Evolutionary conservation across 495 filamentous ascomycete genomes (phyloP).

Genomic region (Annulohypoxylon maeteangense): DNA sequence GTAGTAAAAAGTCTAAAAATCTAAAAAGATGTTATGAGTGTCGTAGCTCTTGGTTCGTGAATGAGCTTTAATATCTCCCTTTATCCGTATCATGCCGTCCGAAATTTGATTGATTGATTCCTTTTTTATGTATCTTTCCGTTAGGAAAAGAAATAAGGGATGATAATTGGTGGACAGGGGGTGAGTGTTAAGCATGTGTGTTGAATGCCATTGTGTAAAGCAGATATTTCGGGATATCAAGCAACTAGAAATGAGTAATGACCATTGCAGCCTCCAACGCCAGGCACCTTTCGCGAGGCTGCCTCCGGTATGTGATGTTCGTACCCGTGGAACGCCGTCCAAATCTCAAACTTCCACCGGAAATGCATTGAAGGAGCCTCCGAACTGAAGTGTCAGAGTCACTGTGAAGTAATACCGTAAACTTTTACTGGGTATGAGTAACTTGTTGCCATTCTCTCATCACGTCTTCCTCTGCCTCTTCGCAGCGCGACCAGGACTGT

Average conservation of each 20-base stretch:
- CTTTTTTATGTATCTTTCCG: slow-evolving; percentile 5
- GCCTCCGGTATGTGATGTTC: neutral
- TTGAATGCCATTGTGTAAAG: neutral
- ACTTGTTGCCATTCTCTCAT: neutral
- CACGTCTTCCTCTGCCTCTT: slow-evolving; percentile 54
- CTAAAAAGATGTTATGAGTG: neutral
- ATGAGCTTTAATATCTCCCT: neutral
- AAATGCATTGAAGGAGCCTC: neutral
- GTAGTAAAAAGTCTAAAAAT: slow-evolving; percentile 25
- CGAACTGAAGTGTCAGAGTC: neutral
- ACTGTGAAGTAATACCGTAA: neutral
- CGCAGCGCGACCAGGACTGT: slow-evolving; percentile 52
- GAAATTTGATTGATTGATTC: slow-evolving; percentile 1
- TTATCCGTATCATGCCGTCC: neutral
- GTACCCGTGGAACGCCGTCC: slow-evolving; percentile 5
- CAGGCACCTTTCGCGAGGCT: slow-evolving; percentile 19
- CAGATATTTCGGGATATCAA: slow-evolving; percentile 33
- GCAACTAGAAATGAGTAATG: slow-evolving; percentile 6
- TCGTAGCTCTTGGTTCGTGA: slow-evolving; percentile 12
- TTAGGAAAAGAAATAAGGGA: neutral
- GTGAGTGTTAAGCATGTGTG: neutral
- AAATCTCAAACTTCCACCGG: neutral
- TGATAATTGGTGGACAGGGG: neutral
- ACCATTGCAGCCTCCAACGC: slow-evolving; percentile 14
- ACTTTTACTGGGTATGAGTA: neutral